These are phyloP conservation scores for Penicillium hordei DNA, from an alignment of 2,329 filamentous ascomycete species.

Conservation along the genomic window DNA sequence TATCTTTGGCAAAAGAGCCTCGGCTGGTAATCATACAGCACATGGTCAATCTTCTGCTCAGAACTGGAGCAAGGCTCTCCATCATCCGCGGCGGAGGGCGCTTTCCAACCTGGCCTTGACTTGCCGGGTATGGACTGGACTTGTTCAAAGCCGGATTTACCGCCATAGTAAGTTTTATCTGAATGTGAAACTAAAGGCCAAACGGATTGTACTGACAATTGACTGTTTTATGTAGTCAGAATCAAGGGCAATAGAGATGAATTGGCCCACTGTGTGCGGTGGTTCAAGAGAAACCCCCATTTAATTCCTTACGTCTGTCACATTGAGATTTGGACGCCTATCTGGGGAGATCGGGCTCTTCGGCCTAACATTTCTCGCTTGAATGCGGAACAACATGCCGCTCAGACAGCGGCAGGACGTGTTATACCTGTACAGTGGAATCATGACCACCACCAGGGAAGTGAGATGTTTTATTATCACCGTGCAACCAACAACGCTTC, in stretches of 20 bases:
- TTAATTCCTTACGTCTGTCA: conserved; percentile 67
- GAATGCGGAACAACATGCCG: not conserved
- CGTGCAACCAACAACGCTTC: conserved; percentile 62
- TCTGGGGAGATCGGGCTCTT: conserved; percentile 58
- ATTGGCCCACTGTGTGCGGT: conserved; percentile 58
- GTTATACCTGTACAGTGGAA: not conserved
- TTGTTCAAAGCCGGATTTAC: conserved; percentile 72
- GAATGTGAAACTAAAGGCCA: not conserved
- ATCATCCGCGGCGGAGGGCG: conserved; percentile 66
- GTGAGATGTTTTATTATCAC: conserved; percentile 29
- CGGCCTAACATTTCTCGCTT: conserved; percentile 44
- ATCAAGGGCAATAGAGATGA: conserved; percentile 68
- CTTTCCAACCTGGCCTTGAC: conserved; percentile 65
- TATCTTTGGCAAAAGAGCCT: conserved; percentile 67
- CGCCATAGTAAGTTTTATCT: conserved; percentile 54
- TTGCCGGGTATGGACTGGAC: conserved; percentile 59
- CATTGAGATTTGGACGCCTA: conserved; percentile 75
- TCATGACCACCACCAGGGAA: not conserved
- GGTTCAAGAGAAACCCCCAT: conserved; percentile 60
- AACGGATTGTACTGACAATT: not conserved
- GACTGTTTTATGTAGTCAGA: conserved; percentile 55
- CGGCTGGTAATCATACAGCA: conserved; percentile 50
- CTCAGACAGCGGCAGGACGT: not conserved
- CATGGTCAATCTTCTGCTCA: conserved; percentile 55
- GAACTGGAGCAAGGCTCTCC: conserved; percentile 64